Conservation (phyloP, 1,284 basidiomycete species). For the Fistulina hepatica region DNA sequence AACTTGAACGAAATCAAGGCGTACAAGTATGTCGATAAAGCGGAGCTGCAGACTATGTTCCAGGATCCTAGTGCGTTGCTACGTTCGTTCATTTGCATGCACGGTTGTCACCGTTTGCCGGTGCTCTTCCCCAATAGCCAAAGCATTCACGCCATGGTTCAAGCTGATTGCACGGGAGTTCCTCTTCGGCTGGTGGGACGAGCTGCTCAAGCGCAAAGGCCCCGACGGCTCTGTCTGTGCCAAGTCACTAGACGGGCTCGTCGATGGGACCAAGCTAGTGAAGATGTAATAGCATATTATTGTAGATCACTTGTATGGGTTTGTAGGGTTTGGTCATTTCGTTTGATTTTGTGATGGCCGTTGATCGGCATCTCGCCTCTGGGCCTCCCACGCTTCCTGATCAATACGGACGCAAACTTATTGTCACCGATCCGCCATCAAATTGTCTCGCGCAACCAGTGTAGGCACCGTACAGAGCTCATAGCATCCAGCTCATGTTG, state of each 20-base stretch:
- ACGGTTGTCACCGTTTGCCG: too few relatives aligned
- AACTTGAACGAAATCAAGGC: conserved; percentile 93
- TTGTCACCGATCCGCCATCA: too few relatives aligned
- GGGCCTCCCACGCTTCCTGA: too few relatives aligned
- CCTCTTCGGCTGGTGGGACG: conserved; percentile 98
- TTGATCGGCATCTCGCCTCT: too few relatives aligned
- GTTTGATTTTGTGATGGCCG: too few relatives aligned
- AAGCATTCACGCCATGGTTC: conserved; percentile 98
- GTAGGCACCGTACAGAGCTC: too few relatives aligned
- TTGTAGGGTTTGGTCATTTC: too few relatives aligned
- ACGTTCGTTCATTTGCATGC: background rate
- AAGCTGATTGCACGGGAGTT: conserved; percentile 95
- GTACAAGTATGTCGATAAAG: conserved; percentile 84
- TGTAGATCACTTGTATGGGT: background rate
- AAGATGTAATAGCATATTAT: conserved; percentile 48
- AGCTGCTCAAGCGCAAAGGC: conserved; percentile 58
- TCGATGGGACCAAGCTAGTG: conserved; percentile 67
- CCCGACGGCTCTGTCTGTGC: conserved; percentile 53
- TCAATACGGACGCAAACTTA: too few relatives aligned
- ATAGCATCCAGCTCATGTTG: too few relatives aligned
- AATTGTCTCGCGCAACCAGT: too few relatives aligned
- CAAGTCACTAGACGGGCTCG: conserved; percentile 53
- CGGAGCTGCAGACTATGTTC: conserved; percentile 88
- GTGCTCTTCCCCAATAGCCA: conserved; percentile 41
- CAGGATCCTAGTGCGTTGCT: conserved; percentile 53